Base-by-base conservation (phyloP, 257 asterid species). In the Oldenlandia corymbosa region DNA sequence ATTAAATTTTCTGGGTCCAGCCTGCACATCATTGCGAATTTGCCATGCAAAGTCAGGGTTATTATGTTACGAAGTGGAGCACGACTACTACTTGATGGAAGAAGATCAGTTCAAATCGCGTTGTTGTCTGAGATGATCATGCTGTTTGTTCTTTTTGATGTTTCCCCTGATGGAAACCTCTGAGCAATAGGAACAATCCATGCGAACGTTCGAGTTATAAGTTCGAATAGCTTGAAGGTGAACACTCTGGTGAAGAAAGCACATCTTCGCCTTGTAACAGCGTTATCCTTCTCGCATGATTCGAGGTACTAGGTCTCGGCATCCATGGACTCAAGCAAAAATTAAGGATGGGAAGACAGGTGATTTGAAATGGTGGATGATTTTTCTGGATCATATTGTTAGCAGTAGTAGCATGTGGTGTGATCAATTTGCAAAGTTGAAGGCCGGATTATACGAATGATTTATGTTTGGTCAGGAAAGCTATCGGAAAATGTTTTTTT, bases 241-340 rank as follows among this genome's bases (percentile, higher is more conserved):
- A 89, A 72, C 31, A 78, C 72, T 55, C 60, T 69, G 39, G 73
- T 87, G 56, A 87, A 73, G 79, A 90, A 79, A 79, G 99, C 99
- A 71, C 99, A 93, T 80, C 85, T 93, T 70, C 96, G 94, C 69
- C 76, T 90, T 50, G 90, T 85, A 43, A 93, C 99, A 48, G 77
- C 94, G 49, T 65, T 88, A 66, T 80, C 85, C 37, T 90, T 93
- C 80, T 87, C 99, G 27, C 79, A 51, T 24, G 87, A 93, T 83
- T 90, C 99, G 26, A 93, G 96, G 99, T 79, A 87, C 66, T 63
- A 90, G 82, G 70, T 84, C 42, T 90, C 99, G 18, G 86, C 88
- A 39, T 93, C 99, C 71, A 52, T 90, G 69, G 99, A 85, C 79
- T 83, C 99, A 36, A 93, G 99, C 94, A 41, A 57, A 75, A 45